Conservation (phyloP, 2,329 filamentous ascomycete genomes). For the Aspergillus sp. region DNA sequence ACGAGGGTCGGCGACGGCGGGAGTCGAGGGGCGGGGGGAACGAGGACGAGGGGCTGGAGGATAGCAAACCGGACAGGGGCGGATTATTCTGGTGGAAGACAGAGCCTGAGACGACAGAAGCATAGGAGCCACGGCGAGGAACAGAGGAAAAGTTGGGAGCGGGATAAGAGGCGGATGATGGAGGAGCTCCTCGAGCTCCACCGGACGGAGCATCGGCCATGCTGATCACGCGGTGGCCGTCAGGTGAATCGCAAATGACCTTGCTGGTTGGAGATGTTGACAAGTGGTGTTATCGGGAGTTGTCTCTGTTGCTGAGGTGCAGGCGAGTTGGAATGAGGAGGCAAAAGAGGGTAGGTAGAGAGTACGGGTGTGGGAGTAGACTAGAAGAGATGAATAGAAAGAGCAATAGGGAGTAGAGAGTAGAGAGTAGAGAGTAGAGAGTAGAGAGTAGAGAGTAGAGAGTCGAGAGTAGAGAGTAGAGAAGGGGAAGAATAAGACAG, state of each 20-base stretch:
- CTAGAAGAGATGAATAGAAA: too few species aligned
- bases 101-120: conserved; percentile 50
- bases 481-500: background rate
- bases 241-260: conserved; percentile 4
- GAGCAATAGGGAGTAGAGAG: background rate
- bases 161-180: conserved; percentile 24
- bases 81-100: too few species aligned
- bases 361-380: too few species aligned
- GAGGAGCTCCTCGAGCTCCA: conserved; percentile 26
- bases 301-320: background rate
- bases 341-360: too few species aligned
- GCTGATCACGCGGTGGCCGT: conserved; percentile 22
- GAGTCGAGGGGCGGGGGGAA: conserved; percentile 16
- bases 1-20: conserved; percentile 24
- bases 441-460: background rate
- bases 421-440: background rate
- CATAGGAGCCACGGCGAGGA: conserved; percentile 51
- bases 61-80: conserved; percentile 27
- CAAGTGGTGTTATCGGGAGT: too few species aligned
- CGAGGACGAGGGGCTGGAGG: conserved; percentile 28
- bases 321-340: too few species aligned
- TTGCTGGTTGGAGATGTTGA: too few species aligned
- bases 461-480: background rate
- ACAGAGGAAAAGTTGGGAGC: conserved; percentile 28
- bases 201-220: conserved; percentile 39